A percentile compares a stretch with the other conserved stretches of the same genome.
Evolutionary conservation across 2,329 filamentous ascomycete species (phyloP).

Genomic region (Chrysoporthe austroafricana): DNA sequence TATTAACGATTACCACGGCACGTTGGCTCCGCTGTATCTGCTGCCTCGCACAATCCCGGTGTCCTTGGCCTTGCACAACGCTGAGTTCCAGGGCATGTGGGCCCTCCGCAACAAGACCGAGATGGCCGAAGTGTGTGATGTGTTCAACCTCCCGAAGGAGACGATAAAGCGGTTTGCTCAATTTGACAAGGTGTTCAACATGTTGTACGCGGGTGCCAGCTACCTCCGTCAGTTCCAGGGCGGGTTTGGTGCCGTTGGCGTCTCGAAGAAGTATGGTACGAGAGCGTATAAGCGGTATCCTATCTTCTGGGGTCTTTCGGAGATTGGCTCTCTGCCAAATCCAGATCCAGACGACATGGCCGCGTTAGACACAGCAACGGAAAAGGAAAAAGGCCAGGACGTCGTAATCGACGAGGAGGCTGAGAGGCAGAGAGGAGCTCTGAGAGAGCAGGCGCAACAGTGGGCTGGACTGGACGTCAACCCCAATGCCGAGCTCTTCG

Average conservation of each 20-base stretch:
- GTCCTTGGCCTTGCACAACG: constrained; percentile 67
- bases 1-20: constrained; percentile 44
- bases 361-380: constrained; percentile 52
- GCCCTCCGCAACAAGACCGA: constrained; percentile 62
- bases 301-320: constrained; percentile 67
- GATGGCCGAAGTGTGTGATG: constrained; percentile 62
- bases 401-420: constrained; percentile 11
- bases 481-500: constrained; percentile 65
- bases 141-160: constrained; percentile 64
- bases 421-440: constrained; percentile 43
- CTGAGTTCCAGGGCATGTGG: constrained; percentile 71
- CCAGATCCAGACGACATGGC: constrained; percentile 66
- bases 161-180: constrained; percentile 64
- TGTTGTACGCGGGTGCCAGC: constrained; percentile 62
- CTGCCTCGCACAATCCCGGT: constrained; percentile 64
- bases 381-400: constrained; percentile 46
- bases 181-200: constrained; percentile 68
- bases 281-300: constrained; percentile 59
- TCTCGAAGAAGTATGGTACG: constrained; percentile 66
- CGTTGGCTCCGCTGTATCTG: constrained; percentile 63
- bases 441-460: constrained; percentile 66
- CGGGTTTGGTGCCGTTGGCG: constrained; percentile 67
- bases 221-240: constrained; percentile 67
- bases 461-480: constrained; percentile 68
- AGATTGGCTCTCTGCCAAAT: constrained; percentile 64